phyloP scores from a whole-genome alignment of 2,329 filamentous ascomycete species.

The Colletotrichum euphorbiae region DNA sequence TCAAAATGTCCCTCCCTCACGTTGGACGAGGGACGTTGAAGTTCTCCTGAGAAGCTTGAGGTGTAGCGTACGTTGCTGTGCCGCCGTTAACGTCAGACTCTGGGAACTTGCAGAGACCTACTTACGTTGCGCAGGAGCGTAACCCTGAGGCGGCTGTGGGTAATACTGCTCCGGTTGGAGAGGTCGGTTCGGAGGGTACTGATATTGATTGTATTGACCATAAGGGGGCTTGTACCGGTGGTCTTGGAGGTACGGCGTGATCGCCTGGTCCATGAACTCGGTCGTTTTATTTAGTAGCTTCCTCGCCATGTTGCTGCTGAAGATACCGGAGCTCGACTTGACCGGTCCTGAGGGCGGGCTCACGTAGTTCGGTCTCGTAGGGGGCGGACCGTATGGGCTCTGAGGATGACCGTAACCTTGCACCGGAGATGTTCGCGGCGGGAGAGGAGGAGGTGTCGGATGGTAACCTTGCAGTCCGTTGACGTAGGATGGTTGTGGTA shows the following conservation, averaged over 20 bases:
- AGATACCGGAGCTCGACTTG: conserved; percentile 42
- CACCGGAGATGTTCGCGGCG: conserved; percentile 10
- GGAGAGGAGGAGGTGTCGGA: conserved; percentile 14
- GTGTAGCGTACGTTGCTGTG: conserved; percentile 28
- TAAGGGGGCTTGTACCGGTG: conserved; percentile 36
- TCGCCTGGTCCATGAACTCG: conserved; percentile 49
- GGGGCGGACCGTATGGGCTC: conserved; percentile 21
- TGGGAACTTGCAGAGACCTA: not conserved
- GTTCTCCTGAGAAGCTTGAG: not conserved
- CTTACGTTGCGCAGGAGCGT: conserved; percentile 28
- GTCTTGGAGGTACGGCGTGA: conserved; percentile 41
- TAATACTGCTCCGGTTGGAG: conserved; percentile 21
- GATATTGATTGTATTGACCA: conserved; percentile 15
- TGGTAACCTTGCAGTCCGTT: conserved; percentile 19
- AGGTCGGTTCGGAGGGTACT: not conserved
- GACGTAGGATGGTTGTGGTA: conserved; percentile 24
- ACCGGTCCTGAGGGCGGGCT: not conserved
- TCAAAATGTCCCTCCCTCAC: not conserved
- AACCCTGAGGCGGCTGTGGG: conserved; percentile 18
- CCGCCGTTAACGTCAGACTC: not conserved
- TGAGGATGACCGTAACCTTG: not conserved
- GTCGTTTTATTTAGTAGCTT: conserved; percentile 52
- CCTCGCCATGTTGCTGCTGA: conserved; percentile 49
- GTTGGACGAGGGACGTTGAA: conserved; percentile 2
- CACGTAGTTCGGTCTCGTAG: conserved; percentile 16